Conservation (phyloP, 345 rosid species). For the Stellera chamaejasme region DNA sequence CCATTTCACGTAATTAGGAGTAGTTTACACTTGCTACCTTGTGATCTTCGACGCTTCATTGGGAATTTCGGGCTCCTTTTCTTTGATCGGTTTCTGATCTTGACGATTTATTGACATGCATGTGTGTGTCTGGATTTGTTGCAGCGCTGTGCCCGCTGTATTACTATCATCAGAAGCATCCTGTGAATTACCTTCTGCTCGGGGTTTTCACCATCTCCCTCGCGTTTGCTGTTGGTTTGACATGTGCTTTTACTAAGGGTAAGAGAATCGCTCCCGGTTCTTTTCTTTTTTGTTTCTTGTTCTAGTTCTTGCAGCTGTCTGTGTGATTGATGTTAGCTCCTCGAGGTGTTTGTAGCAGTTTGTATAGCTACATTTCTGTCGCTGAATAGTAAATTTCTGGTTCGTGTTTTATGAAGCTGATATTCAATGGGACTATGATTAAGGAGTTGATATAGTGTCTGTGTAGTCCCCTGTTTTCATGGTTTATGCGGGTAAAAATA, state of each 20-base stretch:
- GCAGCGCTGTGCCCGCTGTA: conserved; percentile 78
- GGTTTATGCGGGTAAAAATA: neutral
- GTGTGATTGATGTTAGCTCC: no score
- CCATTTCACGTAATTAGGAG: no score
- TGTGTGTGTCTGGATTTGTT: conserved; percentile 2
- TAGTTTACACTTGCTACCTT: no score
- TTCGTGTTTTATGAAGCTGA: neutral
- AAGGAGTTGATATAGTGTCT: neutral
- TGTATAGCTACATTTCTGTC: no score
- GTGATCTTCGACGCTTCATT: no score
- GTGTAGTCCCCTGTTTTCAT: neutral
- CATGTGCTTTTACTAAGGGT: conserved; percentile 85
- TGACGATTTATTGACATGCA: neutral
- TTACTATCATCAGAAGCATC: conserved; percentile 84
- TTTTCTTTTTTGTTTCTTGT: neutral
- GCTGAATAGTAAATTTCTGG: neutral
- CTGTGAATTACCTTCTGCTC: conserved; percentile 71
- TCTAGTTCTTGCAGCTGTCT: neutral
- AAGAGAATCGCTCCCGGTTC: neutral
- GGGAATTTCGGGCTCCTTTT: neutral
- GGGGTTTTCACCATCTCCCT: conserved; percentile 66
- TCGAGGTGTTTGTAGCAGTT: no score
- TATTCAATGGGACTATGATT: neutral
- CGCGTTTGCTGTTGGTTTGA: conserved; percentile 74
- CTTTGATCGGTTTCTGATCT: neutral